Conservation (phyloP, 306 rosid species). For the Vigna unguiculata region DNA sequence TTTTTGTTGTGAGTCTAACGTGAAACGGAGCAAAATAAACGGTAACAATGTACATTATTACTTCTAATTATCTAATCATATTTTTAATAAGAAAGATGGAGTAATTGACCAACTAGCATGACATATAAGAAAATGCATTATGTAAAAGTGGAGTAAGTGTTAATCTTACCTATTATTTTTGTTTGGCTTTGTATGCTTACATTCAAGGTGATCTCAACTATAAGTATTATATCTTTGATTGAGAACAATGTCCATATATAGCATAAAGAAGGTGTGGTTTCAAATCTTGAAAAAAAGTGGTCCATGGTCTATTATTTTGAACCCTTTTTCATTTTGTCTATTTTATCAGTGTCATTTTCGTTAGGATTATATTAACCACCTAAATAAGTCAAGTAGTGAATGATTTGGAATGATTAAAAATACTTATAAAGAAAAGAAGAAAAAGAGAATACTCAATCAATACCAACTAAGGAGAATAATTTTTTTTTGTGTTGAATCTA, state of each 20-base stretch:
- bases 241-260: not conserved
- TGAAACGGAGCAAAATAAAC: too few relatives aligned
- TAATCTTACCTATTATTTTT: too few relatives aligned
- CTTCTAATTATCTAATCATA: too few relatives aligned
- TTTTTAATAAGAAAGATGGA: too few relatives aligned
- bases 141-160: not conserved
- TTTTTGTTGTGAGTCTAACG: too few relatives aligned
- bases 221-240: not conserved
- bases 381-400: not conserved
- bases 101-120: not conserved
- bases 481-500: not conserved
- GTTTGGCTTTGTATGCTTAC: not conserved
- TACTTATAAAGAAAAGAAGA: not conserved
- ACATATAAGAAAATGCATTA: not conserved
- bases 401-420: not conserved
- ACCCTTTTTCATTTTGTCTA: not conserved
- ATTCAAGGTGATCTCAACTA: not conserved
- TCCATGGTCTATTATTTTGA: not conserved
- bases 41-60: too few relatives aligned
- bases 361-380: not conserved
- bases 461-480: not conserved
- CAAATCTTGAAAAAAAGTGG: not conserved
- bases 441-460: not conserved
- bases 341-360: not conserved
- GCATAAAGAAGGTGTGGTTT: not conserved